These are phyloP conservation scores for Ramalina intermedia DNA, from an alignment of 495 filamentous ascomycete species.

Conservation along the genomic window DNA sequence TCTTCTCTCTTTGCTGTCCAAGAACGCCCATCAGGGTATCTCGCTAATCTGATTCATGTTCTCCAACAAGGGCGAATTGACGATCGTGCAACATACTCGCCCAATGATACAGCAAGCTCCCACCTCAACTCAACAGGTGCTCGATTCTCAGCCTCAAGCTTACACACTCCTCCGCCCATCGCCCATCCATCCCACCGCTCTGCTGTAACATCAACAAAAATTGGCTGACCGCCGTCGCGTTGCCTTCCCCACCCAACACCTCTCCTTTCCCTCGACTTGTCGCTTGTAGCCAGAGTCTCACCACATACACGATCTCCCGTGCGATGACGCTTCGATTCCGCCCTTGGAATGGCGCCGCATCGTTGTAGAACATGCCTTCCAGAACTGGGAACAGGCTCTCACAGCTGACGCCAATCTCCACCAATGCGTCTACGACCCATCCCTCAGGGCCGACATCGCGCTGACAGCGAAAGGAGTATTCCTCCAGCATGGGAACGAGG, in stretches of 20 bases:
- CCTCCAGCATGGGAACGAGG: constrained; percentile 60
- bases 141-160: constrained; percentile 31
- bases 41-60: not conserved
- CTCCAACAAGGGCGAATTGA: too few species aligned
- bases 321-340: constrained; percentile 44
- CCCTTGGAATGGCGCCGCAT: constrained; percentile 71
- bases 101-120: not conserved
- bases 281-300: constrained; percentile 47
- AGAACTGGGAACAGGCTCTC: constrained; percentile 63
- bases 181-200: constrained; percentile 19
- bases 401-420: constrained; percentile 59
- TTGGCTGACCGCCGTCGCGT: constrained; percentile 32
- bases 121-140: constrained; percentile 26
- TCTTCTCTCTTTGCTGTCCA: too few species aligned
- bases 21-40: not conserved
- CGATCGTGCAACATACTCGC: not conserved
- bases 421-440: constrained; percentile 74
- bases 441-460: constrained; percentile 48
- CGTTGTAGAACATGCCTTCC: constrained; percentile 68
- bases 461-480: constrained; percentile 59
- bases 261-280: constrained; percentile 38
- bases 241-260: constrained; percentile 38
- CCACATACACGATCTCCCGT: constrained; percentile 46
- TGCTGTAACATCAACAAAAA: constrained; percentile 32
- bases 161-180: constrained; percentile 15